Percentiles rank a stretch among this genome's conserved stretches.
Evolutionary conservation across 208 protist species (phyloP).

Genomic region (Crithidia acanthocephali): DNA sequence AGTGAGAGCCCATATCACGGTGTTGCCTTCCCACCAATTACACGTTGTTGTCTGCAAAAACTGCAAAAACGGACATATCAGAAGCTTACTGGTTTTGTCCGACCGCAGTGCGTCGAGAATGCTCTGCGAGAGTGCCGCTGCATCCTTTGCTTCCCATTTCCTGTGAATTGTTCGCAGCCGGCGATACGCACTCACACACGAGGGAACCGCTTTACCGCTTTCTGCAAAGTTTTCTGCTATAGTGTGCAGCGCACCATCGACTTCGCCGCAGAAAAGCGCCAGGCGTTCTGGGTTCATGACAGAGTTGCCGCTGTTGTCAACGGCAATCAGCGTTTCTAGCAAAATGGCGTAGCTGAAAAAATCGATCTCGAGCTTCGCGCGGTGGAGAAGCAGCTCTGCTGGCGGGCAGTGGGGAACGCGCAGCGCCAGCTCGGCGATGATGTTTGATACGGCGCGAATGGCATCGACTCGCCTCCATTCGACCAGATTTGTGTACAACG

Average conservation of each 20-base stretch:
- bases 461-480: constrained; percentile 29
- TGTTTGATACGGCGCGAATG: constrained; percentile 16
- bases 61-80: constrained; percentile 30
- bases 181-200: constrained; percentile 27
- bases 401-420: constrained; percentile 7
- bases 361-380: constrained; percentile 20
- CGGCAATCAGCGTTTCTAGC: constrained; percentile 16
- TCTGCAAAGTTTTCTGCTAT: not conserved
- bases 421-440: not conserved
- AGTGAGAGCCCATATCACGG: constrained; percentile 9
- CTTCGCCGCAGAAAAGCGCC: constrained; percentile 10
- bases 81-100: constrained; percentile 15
- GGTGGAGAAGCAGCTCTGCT: constrained; percentile 7
- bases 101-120: constrained; percentile 1
- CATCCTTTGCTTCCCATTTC: constrained; percentile 12
- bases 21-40: not conserved
- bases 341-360: constrained; percentile 16
- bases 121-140: not conserved
- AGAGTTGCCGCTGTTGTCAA: not conserved
- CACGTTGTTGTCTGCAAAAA: constrained; percentile 28
- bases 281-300: not conserved
- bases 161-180: not conserved
- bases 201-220: constrained; percentile 16
- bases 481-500: constrained; percentile 17
- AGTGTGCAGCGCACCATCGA: not conserved